Evolutionary conservation across 306 rosid genomes (phyloP), one percentile per base, ranked within the genome.

Genomic region (Heteromeles arbutifolia): DNA sequence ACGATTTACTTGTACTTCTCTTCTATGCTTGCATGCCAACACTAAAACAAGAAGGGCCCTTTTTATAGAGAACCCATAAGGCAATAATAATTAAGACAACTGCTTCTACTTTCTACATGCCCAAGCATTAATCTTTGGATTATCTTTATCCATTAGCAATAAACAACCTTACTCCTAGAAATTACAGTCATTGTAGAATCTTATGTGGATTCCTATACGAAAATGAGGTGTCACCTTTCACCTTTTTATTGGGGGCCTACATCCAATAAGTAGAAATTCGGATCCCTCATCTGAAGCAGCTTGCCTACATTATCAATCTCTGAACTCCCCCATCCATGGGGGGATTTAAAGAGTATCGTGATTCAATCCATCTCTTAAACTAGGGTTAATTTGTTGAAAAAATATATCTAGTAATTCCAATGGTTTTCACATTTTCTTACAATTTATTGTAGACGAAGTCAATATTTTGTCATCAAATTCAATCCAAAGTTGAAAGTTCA

Each of bases 31-130:
- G 70, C 48, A 41, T 73, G 48, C 45, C 48, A 17, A 21, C 44
- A 62, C 77, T 62, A 28, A 45, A 61, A 62, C 8, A 61, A 62
- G 70, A 43, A 63, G 12, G 3, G 61, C 26, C 62, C 70, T 29
- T 74, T 25, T 62, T 74, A 74, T 74, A 74, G 78, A 74, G 77
- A 19, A 53, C 31, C 48, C 70, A 45, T 28, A 62, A 74, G 4
- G 70, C 32, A 44, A 26, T 19, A 73, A 13, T 59, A 59, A 41
- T 59, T 61, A 41, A 18, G 68, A 29, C 58, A 11, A 22, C 70
- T 44, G 70, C 63, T 29, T 74, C 70, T 28, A 11, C 70, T 62
- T 45, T 19, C 65, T 74, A 54, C 59, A 28, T 62, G 52, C 43
- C 5, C 41, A 17, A 22, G 77, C 69, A 73, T 44, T 59, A 61